Evolutionary conservation across 1,139 yeast species (phyloP).

Genomic region (Taphrina pruni): DNA sequence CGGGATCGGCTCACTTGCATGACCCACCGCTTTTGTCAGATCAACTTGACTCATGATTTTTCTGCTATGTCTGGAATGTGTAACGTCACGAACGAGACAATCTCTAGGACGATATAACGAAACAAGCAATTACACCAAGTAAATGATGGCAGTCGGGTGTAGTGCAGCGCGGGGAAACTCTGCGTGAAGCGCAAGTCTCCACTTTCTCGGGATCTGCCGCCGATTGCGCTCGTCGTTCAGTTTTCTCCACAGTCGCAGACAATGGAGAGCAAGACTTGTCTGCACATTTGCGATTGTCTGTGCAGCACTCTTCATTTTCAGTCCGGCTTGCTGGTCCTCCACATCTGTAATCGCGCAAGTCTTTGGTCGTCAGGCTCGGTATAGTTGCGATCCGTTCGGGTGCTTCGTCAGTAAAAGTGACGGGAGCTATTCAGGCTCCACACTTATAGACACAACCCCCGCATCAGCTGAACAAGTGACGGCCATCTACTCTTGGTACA

Average conservation of each 20-base stretch:
- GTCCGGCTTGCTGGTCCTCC: not conserved
- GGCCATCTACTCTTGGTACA: not conserved
- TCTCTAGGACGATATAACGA: too few species aligned
- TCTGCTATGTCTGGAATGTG: too few species aligned
- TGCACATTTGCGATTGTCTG: too few species aligned
- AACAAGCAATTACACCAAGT: too few species aligned
- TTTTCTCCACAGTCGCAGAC: too few species aligned
- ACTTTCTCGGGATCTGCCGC: not conserved
- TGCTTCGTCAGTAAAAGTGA: not conserved
- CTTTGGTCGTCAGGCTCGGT: not conserved
- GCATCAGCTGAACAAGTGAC: not conserved
- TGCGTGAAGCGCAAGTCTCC: not conserved
- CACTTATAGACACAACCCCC: not conserved
- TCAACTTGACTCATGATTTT: constrained; percentile 26
- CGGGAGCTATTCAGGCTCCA: not conserved
- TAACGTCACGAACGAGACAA: too few species aligned
- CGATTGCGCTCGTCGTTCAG: not conserved
- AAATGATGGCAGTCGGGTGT: too few species aligned
- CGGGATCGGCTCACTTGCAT: constrained; percentile 25
- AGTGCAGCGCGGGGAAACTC: too few species aligned
- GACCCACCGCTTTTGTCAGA: constrained; percentile 39
- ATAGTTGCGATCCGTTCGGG: too few species aligned
- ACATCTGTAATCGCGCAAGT: not conserved
- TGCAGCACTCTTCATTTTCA: not conserved
- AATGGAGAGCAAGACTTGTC: too few species aligned